Conservation (phyloP, 2,329 filamentous ascomycete genomes). For the Fusarium kyushuense region DNA sequence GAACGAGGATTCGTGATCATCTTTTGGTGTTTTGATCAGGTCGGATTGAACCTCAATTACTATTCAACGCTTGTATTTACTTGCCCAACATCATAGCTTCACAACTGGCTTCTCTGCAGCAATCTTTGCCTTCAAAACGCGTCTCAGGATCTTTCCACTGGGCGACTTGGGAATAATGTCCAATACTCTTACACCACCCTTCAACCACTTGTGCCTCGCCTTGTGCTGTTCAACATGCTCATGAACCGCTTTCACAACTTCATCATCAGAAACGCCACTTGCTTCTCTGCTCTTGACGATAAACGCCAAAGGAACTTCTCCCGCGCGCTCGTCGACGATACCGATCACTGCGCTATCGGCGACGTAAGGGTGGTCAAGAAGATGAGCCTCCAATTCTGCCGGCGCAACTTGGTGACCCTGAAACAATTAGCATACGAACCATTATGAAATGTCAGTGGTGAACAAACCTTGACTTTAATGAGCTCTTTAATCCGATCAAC, state of each 20-base stretch:
- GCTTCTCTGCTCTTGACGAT: constrained; percentile 63
- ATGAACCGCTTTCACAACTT: constrained; percentile 63
- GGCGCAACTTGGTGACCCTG: constrained; percentile 83
- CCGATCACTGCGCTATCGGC: constrained; percentile 81
- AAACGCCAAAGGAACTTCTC: constrained; percentile 73
- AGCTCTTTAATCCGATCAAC: constrained; percentile 80
- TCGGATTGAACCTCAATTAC: not conserved
- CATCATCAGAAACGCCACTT: constrained; percentile 64
- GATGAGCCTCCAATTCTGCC: constrained; percentile 80
- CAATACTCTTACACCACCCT: constrained; percentile 71
- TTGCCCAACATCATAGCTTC: constrained; percentile 14
- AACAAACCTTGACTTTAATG: constrained; percentile 78
- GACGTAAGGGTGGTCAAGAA: constrained; percentile 78
- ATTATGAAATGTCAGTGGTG: rapidly evolving
- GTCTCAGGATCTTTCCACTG: constrained; percentile 73
- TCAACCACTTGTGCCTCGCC: constrained; percentile 75
- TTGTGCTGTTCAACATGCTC: constrained; percentile 74
- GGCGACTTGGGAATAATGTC: constrained; percentile 78
- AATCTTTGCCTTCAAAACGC: constrained; percentile 53
- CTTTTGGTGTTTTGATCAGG: not conserved
- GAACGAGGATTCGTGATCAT: not conserved
- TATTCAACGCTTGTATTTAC: not conserved
- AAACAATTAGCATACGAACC: not conserved
- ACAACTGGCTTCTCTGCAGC: constrained; percentile 2
- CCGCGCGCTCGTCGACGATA: constrained; percentile 68